Percentiles rank a stretch among this genome's conserved stretches.
phyloP scores from a whole-genome alignment of 1,284 basidiomycete genomes.

The Crepidotus sp. region DNA sequence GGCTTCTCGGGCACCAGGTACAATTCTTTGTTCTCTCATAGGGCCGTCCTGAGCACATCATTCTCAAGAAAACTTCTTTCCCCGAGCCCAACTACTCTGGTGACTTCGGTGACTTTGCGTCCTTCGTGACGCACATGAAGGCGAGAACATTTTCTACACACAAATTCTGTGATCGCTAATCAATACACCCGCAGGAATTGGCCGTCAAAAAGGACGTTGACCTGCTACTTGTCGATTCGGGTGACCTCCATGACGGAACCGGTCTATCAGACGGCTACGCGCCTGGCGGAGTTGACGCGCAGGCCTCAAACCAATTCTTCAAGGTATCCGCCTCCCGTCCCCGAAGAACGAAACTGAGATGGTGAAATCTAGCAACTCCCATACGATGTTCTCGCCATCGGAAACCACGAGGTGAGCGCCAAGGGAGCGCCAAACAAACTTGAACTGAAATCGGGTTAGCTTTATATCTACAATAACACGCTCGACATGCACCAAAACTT shows the following conservation, averaged over 20 bases:
- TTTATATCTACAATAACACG: constrained; percentile 35
- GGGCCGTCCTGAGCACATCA: constrained; percentile 27
- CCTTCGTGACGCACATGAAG: constrained; percentile 79
- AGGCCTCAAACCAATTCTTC: constrained; percentile 33
- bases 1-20: constrained; percentile 64
- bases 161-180: no score
- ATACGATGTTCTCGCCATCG: constrained; percentile 80
- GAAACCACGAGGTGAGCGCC: constrained; percentile 50
- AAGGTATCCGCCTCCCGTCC: no score
- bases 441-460: no score
- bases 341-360: background rate
- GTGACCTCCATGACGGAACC: constrained; percentile 79
- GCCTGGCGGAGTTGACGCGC: constrained; percentile 61
- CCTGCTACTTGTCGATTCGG: constrained; percentile 62
- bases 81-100: constrained; percentile 76
- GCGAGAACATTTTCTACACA: no score
- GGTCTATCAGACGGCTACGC: constrained; percentile 68
- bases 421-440: no score
- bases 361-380: constrained; percentile 56
- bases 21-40: background rate
- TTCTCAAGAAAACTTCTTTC: constrained; percentile 59
- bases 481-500: constrained; percentile 59
- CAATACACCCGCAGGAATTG: no score
- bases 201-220: constrained; percentile 64
- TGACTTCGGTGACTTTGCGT: constrained; percentile 73